These are phyloP conservation scores for Stellera chamaejasme DNA, from an alignment of 345 rosid genomes.

Conservation along the genomic window DNA sequence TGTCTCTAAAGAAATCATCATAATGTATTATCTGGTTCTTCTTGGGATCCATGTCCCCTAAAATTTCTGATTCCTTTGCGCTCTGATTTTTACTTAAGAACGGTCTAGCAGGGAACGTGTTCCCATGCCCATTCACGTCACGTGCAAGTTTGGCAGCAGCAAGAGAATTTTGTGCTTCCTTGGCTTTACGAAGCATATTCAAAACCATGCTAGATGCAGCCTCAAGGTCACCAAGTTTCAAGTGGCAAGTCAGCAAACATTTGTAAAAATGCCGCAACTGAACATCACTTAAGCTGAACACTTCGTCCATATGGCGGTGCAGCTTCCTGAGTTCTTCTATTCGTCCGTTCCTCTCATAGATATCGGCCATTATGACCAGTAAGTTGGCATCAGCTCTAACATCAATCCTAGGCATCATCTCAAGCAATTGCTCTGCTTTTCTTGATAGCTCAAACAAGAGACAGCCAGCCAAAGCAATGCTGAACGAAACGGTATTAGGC, in stretches of 20 bases:
- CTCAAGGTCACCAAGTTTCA: conserved; percentile 80
- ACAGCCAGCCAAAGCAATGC: conserved; percentile 77
- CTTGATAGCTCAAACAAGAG: conserved; percentile 72
- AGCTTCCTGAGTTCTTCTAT: conserved; percentile 78
- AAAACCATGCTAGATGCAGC: conserved; percentile 80
- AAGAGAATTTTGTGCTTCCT: conserved; percentile 65
- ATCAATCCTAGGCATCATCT: conserved; percentile 61
- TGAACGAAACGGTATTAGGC: conserved; percentile 65
- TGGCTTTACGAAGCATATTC: conserved; percentile 75
- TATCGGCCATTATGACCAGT: conserved; percentile 66
- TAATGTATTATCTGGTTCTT: conserved; percentile 25
- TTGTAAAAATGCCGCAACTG: conserved; percentile 76
- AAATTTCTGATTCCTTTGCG: conserved; percentile 14
- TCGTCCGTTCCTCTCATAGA: conserved; percentile 85
- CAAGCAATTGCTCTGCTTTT: conserved; percentile 86
- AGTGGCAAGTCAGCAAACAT: conserved; percentile 70
- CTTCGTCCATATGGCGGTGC: conserved; percentile 79
- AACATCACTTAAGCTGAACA: conserved; percentile 44
- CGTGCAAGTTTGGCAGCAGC: conserved; percentile 42
- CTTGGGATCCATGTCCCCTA: conserved; percentile 7
- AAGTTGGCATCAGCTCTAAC: conserved; percentile 54
- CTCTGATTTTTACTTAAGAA: conserved; percentile 17
- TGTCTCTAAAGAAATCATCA: conserved; percentile 51
- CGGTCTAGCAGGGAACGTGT: conserved; percentile 14
- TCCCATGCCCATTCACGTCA: conserved; percentile 19